phyloP scores from a whole-genome alignment of 2,329 filamentous ascomycete species.

The Penicillium sp. region DNA sequence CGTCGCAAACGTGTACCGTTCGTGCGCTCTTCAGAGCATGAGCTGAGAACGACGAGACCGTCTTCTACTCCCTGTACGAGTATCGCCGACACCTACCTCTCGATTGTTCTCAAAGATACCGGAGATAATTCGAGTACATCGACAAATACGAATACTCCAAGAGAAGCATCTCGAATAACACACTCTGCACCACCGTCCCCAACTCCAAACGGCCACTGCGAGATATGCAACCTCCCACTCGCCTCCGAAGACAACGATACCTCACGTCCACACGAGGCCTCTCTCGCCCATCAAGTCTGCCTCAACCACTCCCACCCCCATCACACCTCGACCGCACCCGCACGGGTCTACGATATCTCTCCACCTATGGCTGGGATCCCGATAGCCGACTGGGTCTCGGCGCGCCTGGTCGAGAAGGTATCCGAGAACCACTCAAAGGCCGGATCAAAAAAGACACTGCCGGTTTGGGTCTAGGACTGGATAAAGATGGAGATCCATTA shows the following conservation, averaged over 20 bases:
- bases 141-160: not conserved
- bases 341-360: conserved; percentile 52
- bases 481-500: conserved; percentile 21
- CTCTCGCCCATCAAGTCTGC: conserved; percentile 53
- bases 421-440: conserved; percentile 68
- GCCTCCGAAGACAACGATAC: conserved; percentile 16
- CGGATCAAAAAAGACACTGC: conserved; percentile 67
- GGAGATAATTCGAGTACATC: conserved; percentile 5
- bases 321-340: conserved; percentile 55
- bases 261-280: conserved; percentile 44
- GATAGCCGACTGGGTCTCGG: conserved; percentile 66
- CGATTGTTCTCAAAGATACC: conserved; percentile 39
- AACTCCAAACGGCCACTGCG: conserved; percentile 37
- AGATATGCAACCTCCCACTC: conserved; percentile 56
- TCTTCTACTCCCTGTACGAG: conserved; percentile 26
- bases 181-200: conserved; percentile 13
- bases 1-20: conserved; percentile 58
- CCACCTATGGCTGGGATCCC: conserved; percentile 56
- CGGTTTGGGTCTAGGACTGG: conserved; percentile 59
- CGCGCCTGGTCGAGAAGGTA: conserved; percentile 60
- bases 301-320: conserved; percentile 54
- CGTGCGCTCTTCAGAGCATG: conserved; percentile 47
- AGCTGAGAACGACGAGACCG: conserved; percentile 30
- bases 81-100: conserved; percentile 43
- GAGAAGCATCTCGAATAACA: conserved; percentile 4